These are phyloP conservation scores for Dactylellina drechsleri DNA, from an alignment of 2,329 filamentous ascomycete species.

Conservation along the genomic window DNA sequence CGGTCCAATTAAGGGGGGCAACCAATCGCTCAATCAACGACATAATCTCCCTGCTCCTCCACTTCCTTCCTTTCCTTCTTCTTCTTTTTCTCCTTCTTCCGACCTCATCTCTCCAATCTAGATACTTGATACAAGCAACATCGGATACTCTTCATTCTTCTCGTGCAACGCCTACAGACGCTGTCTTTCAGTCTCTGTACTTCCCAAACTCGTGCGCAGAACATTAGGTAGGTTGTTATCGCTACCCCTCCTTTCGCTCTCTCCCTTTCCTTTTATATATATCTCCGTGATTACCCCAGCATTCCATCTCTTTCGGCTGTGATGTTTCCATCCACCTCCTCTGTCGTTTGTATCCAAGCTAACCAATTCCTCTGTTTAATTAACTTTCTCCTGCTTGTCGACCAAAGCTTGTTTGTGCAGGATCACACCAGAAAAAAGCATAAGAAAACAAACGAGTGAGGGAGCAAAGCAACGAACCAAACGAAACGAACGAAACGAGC, in stretches of 20 bases:
- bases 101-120: slow-evolving; percentile 55
- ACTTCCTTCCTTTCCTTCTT: slow-evolving; percentile 19
- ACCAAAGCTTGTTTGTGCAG: slow-evolving; percentile 51
- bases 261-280: slow-evolving; percentile 13
- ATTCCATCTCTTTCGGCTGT: no score
- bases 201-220: slow-evolving; percentile 50
- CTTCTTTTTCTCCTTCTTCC: slow-evolving; percentile 58
- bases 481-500: slow-evolving; percentile 19
- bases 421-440: slow-evolving; percentile 59
- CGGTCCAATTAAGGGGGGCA: not conserved
- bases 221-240: slow-evolving; percentile 46
- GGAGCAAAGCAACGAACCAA: no score
- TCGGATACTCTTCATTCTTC: slow-evolving; percentile 52
- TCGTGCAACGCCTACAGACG: slow-evolving; percentile 13
- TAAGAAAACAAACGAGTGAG: slow-evolving; percentile 56
- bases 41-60: not conserved
- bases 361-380: slow-evolving; percentile 32
- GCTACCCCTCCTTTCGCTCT: slow-evolving; percentile 36
- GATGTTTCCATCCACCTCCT: no score
- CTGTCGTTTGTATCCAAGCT: slow-evolving; percentile 57
- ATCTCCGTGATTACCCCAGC: no score
- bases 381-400: slow-evolving; percentile 42
- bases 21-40: not conserved
- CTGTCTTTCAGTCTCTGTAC: slow-evolving; percentile 2
- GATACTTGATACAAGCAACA: slow-evolving; percentile 19